Evolutionary conservation across 345 rosid species (phyloP), one percentile per base, ranked within the genome.

Genomic region (Eucalyptus sp.): DNA sequence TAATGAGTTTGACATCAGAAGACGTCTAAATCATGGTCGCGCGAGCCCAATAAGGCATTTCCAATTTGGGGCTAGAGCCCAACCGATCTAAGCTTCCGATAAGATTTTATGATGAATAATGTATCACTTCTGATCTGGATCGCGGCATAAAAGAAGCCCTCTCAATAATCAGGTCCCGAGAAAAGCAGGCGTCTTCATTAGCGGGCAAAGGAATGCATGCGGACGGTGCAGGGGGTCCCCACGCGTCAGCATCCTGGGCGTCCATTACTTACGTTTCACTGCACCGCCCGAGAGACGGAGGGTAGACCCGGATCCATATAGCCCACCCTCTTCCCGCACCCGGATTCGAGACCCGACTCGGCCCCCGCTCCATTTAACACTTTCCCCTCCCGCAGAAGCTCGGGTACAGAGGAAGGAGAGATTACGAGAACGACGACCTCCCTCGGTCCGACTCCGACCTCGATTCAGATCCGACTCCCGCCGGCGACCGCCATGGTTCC

Each of bases 401-500:
- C 46, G 41, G 71, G 44, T 51, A 27, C 41, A 71, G 22, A 87
- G 10, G 24, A 46, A 50, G 64, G 10, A 52, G 58, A 52, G 58
- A 52, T 52, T 29, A 46, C 27, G 66, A 31, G 44, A 22, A 33
- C 84, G 87, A 37, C 89, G 49, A 62, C 60, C 81, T 62, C 87
- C 83, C 85, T 71, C 43, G 54, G 27, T 66, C 83, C 41, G 50
- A 46, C 27, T 50, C 56, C 20, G 58, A 46, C 89, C 29, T 43
- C 25, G 51, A 41, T 66, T 90, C 93, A 93, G 96, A 94, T 94
- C 96, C 92, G 94, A 85, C 92, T 86, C 37, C 88, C 89, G 88
- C 91, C 91, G 90, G 92, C 89, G 89, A 88, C 90, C 94, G 93
- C 93, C 93, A 97, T 97, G 99, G 90, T 90, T 91, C 52, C 88